Evolutionary conservation across 176 grass and related monocot genomes (phyloP).

Genomic region (Aegilops umbellulata): DNA sequence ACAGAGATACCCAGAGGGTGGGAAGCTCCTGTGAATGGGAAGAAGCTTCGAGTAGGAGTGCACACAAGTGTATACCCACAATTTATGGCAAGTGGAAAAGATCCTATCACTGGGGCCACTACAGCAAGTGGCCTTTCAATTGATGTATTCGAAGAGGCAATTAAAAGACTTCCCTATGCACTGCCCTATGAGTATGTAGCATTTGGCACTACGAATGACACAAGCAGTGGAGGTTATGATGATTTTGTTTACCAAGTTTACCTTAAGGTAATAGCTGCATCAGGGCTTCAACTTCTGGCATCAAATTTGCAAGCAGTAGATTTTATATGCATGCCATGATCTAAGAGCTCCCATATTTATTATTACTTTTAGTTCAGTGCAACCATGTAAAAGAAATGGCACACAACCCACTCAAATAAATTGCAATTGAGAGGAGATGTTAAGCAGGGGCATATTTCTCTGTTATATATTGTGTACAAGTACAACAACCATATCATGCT

Average conservation of each 20-base stretch:
- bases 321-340: not conserved
- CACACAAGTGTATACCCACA: slow-evolving; percentile 6
- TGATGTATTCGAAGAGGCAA: slow-evolving; percentile 45
- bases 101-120: slow-evolving; percentile 21
- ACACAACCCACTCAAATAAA: not conserved
- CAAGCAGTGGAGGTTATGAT: slow-evolving; percentile 27
- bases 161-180: slow-evolving; percentile 39
- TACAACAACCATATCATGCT: not conserved
- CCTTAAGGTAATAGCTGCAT: not conserved
- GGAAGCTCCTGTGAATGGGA: slow-evolving; percentile 17
- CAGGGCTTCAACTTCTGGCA: not conserved
- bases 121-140: slow-evolving; percentile 1
- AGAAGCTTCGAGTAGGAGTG: slow-evolving; percentile 46
- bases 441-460: not conserved
- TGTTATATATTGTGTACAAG: not conserved
- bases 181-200: slow-evolving; percentile 8
- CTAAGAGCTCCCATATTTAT: not conserved
- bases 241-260: slow-evolving; percentile 53
- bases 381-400: not conserved
- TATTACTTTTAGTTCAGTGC: not conserved
- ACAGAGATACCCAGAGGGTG: slow-evolving; percentile 41
- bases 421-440: not conserved
- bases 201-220: not conserved
- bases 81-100: slow-evolving; percentile 24
- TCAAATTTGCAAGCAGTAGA: not conserved